Evolutionary conservation across 2,329 filamentous ascomycete species (phyloP).

Genomic region (Fusarium marasasianum): DNA sequence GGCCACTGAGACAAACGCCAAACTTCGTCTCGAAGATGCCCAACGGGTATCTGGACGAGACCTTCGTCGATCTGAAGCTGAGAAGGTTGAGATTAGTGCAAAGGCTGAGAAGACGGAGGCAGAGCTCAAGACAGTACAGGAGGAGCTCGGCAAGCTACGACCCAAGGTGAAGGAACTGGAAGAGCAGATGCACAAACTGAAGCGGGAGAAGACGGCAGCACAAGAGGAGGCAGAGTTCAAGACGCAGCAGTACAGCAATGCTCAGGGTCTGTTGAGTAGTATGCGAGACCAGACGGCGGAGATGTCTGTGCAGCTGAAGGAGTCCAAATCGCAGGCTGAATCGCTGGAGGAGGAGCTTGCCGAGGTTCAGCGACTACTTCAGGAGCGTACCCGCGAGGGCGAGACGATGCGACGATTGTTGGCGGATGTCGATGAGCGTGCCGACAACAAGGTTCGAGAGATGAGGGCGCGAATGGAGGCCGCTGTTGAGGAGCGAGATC

Average conservation of each 20-base stretch:
- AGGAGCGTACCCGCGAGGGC: constrained; percentile 87
- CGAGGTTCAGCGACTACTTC: constrained; percentile 86
- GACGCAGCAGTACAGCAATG: constrained; percentile 83
- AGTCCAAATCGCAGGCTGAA: constrained; percentile 82
- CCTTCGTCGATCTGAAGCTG: constrained; percentile 78
- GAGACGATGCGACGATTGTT: constrained; percentile 94
- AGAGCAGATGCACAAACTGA: constrained; percentile 74
- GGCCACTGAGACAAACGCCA: constrained; percentile 75
- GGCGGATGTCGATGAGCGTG: constrained; percentile 83
- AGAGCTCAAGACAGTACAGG: constrained; percentile 76
- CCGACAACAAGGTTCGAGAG: constrained; percentile 84
- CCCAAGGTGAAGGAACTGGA: constrained; percentile 74
- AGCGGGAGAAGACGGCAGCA: constrained; percentile 72
- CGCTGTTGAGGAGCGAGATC: constrained; percentile 92
- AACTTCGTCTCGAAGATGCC: constrained; percentile 81
- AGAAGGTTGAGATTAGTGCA: constrained; percentile 81
- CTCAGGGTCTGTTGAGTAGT: constrained; percentile 85
- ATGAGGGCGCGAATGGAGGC: constrained; percentile 90
- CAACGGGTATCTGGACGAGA: constrained; percentile 79
- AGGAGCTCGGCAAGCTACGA: constrained; percentile 75
- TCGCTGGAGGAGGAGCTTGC: constrained; percentile 90
- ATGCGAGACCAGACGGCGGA: constrained; percentile 95
- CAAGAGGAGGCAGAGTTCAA: constrained; percentile 87
- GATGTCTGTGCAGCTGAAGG: constrained; percentile 89
- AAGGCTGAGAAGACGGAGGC: constrained; percentile 74